Base-by-base conservation (phyloP, 1,284 basidiomycete species). In the Leccinum fallax region DNA sequence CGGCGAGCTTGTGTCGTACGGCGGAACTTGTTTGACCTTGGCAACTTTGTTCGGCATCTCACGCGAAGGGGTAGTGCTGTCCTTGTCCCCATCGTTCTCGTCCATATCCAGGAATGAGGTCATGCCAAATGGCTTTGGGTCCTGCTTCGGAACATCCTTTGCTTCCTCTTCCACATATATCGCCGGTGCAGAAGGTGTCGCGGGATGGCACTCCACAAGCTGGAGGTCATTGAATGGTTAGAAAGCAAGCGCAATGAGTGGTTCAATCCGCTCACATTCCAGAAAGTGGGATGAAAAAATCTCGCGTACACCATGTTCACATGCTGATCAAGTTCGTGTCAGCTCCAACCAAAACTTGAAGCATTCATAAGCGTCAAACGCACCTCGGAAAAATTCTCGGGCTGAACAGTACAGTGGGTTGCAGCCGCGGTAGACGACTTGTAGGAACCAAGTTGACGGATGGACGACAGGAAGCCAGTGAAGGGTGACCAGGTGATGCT, bases 91-190 rank as follows among this genome's bases (percentile, higher is more conserved):
- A 24, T 54, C 63, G 28, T 60, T 68, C 3, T 60, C 60, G 28
- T 61, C 62, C 59, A 71, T 56, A n/a, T 62, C 43, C 38, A 63
- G 36, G 32, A 67, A 71, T 15, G 69, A 70, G 34, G 38, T 62
- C 55, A 53, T 61, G 1, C 67, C 71, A 40, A 55, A 63, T 1
- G 32, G 40, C 4, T 40, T 56, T 13, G 59, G 48, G 2, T 52
- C 61, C 16, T 59, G 49, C 21, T 4, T 15, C 0, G 62, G 60
- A 26, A 38, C n/a, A 9, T 56, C 55, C 2, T 24, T n/a, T 0
- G 56, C 54, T 60, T 73, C 71, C 11, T 67, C 61, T 58, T 70
- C 71, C 43, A 73, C 68, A 32, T 24, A 60, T n/a, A 73, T 70
- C 3, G 68, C 59, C 6, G 63, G 69, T 10, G 64, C 13, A 8